Conservation (phyloP, 2,329 filamentous ascomycete genomes). For the Colletotrichum sidae region DNA sequence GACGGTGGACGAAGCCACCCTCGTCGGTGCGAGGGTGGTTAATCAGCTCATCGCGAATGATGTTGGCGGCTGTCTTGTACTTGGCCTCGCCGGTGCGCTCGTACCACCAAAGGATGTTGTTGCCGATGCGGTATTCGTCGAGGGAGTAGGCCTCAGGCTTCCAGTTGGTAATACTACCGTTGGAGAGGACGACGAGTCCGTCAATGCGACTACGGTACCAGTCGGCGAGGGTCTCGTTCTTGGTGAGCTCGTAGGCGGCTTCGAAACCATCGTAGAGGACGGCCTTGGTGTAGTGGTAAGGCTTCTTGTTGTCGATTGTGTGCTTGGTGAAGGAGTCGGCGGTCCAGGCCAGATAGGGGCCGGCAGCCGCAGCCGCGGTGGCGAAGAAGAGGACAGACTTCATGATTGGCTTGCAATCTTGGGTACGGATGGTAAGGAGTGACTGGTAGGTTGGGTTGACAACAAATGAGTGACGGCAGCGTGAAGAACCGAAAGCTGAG, state of each 20-base stretch:
- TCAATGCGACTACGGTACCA: slow-evolving; percentile 58
- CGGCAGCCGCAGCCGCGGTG: slow-evolving; percentile 33
- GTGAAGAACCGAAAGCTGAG: slow-evolving; percentile 26
- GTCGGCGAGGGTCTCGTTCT: slow-evolving; percentile 55
- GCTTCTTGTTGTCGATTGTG: slow-evolving; percentile 51
- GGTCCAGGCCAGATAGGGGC: slow-evolving; percentile 52
- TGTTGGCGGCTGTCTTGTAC: slow-evolving; percentile 61
- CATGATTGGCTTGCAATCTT: slow-evolving; percentile 7
- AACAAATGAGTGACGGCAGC: slow-evolving; percentile 17
- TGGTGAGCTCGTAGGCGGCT: slow-evolving; percentile 57
- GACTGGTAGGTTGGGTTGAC: slow-evolving; percentile 5
- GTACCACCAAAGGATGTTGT: slow-evolving; percentile 64
- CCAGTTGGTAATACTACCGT: slow-evolving; percentile 55
- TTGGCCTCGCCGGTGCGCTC: slow-evolving; percentile 58
- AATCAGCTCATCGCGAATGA: slow-evolving; percentile 59
- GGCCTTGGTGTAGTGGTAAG: slow-evolving; percentile 56
- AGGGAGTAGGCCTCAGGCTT: slow-evolving; percentile 56
- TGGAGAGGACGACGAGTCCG: slow-evolving; percentile 56
- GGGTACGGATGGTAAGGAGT: slow-evolving; percentile 1
- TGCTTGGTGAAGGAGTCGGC: slow-evolving; percentile 59
- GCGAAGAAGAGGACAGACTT: slow-evolving; percentile 37
- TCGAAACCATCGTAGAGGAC: slow-evolving; percentile 61
- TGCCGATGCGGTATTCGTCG: slow-evolving; percentile 65
- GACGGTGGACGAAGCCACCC: slow-evolving; percentile 67
- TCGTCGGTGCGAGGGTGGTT: slow-evolving; percentile 60